phyloP scores from a whole-genome alignment of 2,329 filamentous ascomycete species.

The Microcyclosporella mali region DNA sequence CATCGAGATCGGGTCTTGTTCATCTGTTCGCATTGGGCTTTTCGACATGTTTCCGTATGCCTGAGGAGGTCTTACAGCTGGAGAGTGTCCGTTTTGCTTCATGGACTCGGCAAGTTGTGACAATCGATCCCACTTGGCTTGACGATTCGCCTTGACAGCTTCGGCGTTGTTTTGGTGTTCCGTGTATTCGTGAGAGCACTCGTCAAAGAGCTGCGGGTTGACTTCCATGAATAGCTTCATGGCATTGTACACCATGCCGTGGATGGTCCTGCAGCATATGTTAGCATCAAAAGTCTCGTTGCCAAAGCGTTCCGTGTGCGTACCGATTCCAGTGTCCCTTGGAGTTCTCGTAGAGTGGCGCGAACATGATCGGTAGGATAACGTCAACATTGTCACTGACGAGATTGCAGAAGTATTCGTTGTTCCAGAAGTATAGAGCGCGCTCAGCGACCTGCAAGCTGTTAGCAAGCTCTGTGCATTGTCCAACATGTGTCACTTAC shows the following conservation, averaged over 20 bases:
- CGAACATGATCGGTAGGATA: slow-evolving; percentile 98
- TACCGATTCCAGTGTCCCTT: slow-evolving; percentile 99
- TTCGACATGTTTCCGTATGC: slow-evolving; percentile 33
- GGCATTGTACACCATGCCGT: slow-evolving; percentile 99
- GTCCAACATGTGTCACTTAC: slow-evolving; percentile 31
- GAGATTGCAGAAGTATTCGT: slow-evolving; percentile 98
- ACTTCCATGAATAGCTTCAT: slow-evolving; percentile 99
- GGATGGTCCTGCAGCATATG: slow-evolving; percentile 68
- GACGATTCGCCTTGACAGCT: slow-evolving; percentile 72
- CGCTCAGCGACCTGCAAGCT: slow-evolving; percentile 71
- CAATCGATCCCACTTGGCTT: slow-evolving; percentile 84
- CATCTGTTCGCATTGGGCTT: slow-evolving; percentile 52
- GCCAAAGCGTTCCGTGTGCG: slow-evolving; percentile 23
- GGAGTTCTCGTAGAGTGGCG: slow-evolving; percentile 94
- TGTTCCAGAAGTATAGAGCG: slow-evolving; percentile 99
- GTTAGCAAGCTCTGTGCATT: background rate
- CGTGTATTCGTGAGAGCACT: slow-evolving; percentile 96
- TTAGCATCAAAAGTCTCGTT: slow-evolving; percentile 7
- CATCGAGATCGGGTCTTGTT: slow-evolving; percentile 71
- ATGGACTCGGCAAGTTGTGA: slow-evolving; percentile 64
- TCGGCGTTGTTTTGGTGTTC: slow-evolving; percentile 90
- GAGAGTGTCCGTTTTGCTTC: slow-evolving; percentile 27
- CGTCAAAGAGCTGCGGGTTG: slow-evolving; percentile 95
- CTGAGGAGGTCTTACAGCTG: slow-evolving; percentile 22
- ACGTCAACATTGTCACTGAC: slow-evolving; percentile 99